Percentiles rank a stretch among this genome's conserved stretches.
These are phyloP conservation scores for Cystobasidium slooffiae DNA, from an alignment of 1,284 basidiomycete species.

Conservation along the genomic window DNA sequence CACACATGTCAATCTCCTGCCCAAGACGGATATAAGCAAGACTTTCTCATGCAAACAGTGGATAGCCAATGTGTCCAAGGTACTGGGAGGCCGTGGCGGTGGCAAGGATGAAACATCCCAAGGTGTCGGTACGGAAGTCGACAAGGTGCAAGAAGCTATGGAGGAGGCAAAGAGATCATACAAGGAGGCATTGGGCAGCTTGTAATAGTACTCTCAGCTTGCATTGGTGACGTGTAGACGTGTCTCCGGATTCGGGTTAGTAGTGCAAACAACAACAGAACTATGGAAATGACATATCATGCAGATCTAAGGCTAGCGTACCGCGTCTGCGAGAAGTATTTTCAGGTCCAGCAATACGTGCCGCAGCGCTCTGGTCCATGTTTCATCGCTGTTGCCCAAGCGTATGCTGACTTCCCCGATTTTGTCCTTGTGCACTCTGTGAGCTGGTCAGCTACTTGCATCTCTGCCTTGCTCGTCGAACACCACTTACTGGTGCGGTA, in stretches of 20 bases:
- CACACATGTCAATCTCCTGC: slow-evolving; percentile 84
- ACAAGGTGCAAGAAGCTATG: slow-evolving; percentile 70
- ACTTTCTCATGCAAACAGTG: slow-evolving; percentile 79
- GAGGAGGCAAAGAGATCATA: slow-evolving; percentile 39
- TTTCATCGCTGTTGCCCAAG: slow-evolving; percentile 83
- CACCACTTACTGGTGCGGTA: slow-evolving; percentile 74
- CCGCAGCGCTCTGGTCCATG: slow-evolving; percentile 90
- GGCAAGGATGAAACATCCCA: slow-evolving; percentile 89
- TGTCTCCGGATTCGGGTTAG: background rate
- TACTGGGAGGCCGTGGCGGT: slow-evolving; percentile 86
- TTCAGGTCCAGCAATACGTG: slow-evolving; percentile 65
- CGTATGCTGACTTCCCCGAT: slow-evolving; percentile 95
- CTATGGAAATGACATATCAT: background rate
- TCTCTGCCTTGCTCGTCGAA: background rate
- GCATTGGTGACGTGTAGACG: background rate
- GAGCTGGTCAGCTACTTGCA: slow-evolving; percentile 6
- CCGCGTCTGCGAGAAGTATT: slow-evolving; percentile 41
- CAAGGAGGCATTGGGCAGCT: slow-evolving; percentile 22
- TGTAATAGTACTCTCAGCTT: slow-evolving; percentile 11
- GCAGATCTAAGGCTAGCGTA: background rate
- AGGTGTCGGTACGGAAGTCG: slow-evolving; percentile 74
- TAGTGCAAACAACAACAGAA: too few relatives aligned
- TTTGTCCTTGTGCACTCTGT: slow-evolving; percentile 86
- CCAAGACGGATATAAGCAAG: slow-evolving; percentile 66
- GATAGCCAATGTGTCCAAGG: slow-evolving; percentile 74